These are phyloP conservation scores for Colletotrichum destructivum DNA, from an alignment of 2,329 filamentous ascomycete genomes.

Conservation along the genomic window DNA sequence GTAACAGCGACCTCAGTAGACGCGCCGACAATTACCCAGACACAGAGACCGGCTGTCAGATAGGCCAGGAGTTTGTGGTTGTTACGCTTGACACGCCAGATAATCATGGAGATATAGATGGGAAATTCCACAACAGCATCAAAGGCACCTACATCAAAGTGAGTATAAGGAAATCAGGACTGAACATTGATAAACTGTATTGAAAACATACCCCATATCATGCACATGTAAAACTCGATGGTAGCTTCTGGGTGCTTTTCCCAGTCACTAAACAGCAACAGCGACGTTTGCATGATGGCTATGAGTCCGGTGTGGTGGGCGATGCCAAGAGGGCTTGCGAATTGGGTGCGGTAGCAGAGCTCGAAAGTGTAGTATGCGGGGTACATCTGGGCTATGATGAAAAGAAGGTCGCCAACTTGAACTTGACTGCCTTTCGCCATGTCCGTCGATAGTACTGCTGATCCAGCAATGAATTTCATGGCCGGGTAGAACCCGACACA, in stretches of 20 bases:
- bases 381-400: slow-evolving; percentile 30
- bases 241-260: slow-evolving; percentile 17
- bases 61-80: slow-evolving; percentile 16
- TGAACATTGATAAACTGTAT: neutral
- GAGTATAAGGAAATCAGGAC: neutral
- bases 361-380: slow-evolving; percentile 43
- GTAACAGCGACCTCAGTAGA: slow-evolving; percentile 27
- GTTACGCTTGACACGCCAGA: slow-evolving; percentile 26
- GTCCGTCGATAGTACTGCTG: slow-evolving; percentile 3
- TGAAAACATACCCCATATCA: slow-evolving; percentile 27
- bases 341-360: slow-evolving; percentile 38
- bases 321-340: slow-evolving; percentile 36
- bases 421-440: neutral
- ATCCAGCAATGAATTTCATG: slow-evolving; percentile 28
- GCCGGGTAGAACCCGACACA: slow-evolving; percentile 33
- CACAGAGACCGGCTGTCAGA: slow-evolving; percentile 3
- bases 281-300: slow-evolving; percentile 36
- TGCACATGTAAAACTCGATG: slow-evolving; percentile 40
- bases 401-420: slow-evolving; percentile 36
- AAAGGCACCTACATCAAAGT: slow-evolving; percentile 14
- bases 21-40: slow-evolving; percentile 20
- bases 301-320: slow-evolving; percentile 41
- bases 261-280: slow-evolving; percentile 29
- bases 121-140: slow-evolving; percentile 29
- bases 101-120: slow-evolving; percentile 32